These are phyloP conservation scores for Endocladia muricata DNA, from an alignment of 31 red algal species.

Conservation along the genomic window DNA sequence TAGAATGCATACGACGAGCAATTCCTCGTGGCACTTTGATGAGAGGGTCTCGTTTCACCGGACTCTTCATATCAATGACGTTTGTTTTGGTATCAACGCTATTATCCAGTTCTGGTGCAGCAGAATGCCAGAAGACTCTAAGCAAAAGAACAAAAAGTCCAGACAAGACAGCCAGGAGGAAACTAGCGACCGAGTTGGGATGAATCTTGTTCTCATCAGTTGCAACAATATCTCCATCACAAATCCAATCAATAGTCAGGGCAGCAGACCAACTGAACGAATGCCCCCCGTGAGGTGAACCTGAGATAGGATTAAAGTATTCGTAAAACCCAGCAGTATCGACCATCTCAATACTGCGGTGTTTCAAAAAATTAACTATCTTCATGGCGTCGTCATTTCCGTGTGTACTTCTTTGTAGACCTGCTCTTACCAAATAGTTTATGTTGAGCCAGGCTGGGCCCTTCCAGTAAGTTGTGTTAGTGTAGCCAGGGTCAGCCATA, in stretches of 20 bases:
- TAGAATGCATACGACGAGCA: too few species aligned
- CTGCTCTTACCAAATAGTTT: conserved; percentile 45
- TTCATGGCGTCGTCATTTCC: conserved; percentile 29
- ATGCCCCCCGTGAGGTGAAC: conserved; percentile 42
- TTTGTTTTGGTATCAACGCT: too few species aligned
- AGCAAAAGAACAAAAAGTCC: too few species aligned
- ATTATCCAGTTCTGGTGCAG: too few species aligned
- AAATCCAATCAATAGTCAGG: conserved; percentile 46
- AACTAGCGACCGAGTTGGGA: neutral
- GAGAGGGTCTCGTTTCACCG: too few species aligned
- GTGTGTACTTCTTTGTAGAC: conserved; percentile 13
- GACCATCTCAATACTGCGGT: conserved; percentile 36
- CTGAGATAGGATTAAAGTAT: conserved; percentile 51
- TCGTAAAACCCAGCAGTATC: conserved; percentile 36
- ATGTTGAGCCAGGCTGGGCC: conserved; percentile 58
- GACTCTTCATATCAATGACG: too few species aligned
- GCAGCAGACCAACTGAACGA: conserved; percentile 50
- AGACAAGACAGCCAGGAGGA: too few species aligned
- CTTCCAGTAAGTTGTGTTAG: conserved; percentile 42
- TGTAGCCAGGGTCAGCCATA: conserved; percentile 31
- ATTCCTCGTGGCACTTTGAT: too few species aligned
- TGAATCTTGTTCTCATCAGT: neutral
- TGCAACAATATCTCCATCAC: neutral
- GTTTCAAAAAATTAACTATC: conserved; percentile 17
- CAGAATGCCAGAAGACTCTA: too few species aligned